phyloP scores from a whole-genome alignment of 2,329 filamentous ascomycete species.

The Exophiala dermatitidis region DNA sequence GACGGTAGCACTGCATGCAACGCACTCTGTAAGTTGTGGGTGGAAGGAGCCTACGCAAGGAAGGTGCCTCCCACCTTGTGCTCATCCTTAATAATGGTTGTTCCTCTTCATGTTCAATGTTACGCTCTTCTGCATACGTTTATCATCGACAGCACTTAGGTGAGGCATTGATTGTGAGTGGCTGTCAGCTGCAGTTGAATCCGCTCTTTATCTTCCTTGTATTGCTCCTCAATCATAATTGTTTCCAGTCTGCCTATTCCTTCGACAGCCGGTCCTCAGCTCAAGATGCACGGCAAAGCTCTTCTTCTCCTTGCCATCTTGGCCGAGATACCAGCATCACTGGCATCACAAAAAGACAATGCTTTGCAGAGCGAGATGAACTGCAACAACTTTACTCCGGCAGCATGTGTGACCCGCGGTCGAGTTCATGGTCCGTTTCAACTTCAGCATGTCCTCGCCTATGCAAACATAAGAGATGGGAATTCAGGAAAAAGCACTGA shows the following conservation, averaged over 20 bases:
- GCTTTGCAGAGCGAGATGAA: too few species aligned
- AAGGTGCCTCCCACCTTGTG: slow-evolving; percentile 17
- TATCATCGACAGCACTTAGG: slow-evolving; percentile 4
- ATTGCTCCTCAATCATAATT: neutral
- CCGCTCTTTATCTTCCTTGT: slow-evolving; percentile 5
- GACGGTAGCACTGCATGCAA: too few species aligned
- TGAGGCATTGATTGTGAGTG: slow-evolving; percentile 10
- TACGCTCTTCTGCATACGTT: slow-evolving; percentile 5
- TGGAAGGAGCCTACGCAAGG: slow-evolving; percentile 5
- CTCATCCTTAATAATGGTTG: neutral
- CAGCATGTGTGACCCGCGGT: neutral
- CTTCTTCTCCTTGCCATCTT: slow-evolving; percentile 8
- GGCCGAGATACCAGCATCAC: slow-evolving; percentile 1
- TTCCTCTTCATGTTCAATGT: neutral
- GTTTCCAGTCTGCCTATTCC: neutral
- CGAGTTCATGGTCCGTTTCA: slow-evolving; percentile 2
- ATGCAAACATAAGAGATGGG: neutral
- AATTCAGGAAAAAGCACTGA: neutral
- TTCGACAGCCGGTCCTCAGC: neutral
- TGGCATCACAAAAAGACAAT: neutral
- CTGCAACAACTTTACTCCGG: neutral
- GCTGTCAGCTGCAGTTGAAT: slow-evolving; percentile 4
- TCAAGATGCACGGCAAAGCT: slow-evolving; percentile 12
- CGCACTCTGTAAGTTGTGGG: neutral
- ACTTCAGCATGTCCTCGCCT: slow-evolving; percentile 5